A percentile compares a stretch with the other conserved stretches of the same genome.
These are phyloP conservation scores for Takashimella koratensis DNA, from an alignment of 1,284 basidiomycete genomes.

Conservation along the genomic window DNA sequence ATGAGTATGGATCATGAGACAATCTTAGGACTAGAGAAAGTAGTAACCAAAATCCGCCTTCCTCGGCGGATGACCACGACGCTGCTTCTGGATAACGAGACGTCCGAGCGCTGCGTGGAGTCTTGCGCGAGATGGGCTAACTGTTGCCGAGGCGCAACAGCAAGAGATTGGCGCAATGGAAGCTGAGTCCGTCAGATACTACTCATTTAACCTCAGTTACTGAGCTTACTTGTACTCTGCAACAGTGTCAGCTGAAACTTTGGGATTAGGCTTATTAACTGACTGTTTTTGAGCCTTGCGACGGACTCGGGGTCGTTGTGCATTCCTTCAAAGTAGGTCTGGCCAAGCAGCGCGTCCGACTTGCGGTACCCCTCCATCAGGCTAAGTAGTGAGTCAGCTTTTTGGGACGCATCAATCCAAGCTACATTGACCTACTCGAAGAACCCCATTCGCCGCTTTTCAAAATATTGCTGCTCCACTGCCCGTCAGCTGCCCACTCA, in stretches of 20 bases:
- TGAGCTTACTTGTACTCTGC: neutral
- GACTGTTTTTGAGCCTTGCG: constrained; percentile 28
- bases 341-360: constrained; percentile 34
- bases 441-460: constrained; percentile 42
- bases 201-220: neutral
- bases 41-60: too few relatives aligned
- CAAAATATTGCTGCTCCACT: constrained; percentile 49
- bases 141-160: neutral
- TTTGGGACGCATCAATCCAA: neutral
- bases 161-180: neutral
- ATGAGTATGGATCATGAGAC: too few relatives aligned
- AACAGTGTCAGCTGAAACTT: neutral
- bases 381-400: constrained; percentile 2
- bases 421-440: constrained; percentile 29
- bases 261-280: neutral
- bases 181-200: neutral
- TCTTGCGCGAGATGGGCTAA: neutral
- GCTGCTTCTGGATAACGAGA: too few relatives aligned
- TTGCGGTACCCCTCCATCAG: constrained; percentile 45
- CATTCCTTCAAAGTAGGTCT: constrained; percentile 26
- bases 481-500: neutral
- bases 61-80: too few relatives aligned
- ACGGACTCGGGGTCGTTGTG: constrained; percentile 41
- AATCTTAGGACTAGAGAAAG: too few relatives aligned
- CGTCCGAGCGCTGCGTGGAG: too few relatives aligned